Conservation (phyloP, 352 stramenopile species). For the Globisporangium recalcitrans region DNA sequence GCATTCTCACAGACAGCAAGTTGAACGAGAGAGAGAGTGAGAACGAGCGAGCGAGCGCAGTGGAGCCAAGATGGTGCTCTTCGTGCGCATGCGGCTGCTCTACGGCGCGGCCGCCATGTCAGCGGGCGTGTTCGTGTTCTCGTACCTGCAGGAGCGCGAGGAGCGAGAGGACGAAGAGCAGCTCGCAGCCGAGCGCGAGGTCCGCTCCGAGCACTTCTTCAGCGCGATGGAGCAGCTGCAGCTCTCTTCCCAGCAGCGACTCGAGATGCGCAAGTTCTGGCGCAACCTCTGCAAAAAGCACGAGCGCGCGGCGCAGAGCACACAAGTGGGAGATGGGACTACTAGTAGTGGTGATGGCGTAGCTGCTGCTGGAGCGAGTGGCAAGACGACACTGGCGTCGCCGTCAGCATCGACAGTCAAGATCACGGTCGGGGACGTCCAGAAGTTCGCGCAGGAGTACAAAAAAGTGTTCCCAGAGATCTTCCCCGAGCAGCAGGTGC, state of each 20-base stretch:
- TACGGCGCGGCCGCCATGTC: slow-evolving; percentile 82
- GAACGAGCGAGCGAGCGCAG: background rate
- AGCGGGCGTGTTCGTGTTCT: slow-evolving; percentile 69
- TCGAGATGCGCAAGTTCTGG: slow-evolving; percentile 78
- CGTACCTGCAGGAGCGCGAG: slow-evolving; percentile 74
- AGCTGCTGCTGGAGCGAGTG: background rate
- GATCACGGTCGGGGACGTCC: slow-evolving; percentile 57
- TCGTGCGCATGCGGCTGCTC: slow-evolving; percentile 48
- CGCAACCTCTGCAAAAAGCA: slow-evolving; percentile 52
- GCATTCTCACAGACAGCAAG: background rate
- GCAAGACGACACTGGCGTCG: background rate
- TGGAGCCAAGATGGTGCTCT: slow-evolving; percentile 20
- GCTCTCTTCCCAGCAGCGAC: slow-evolving; percentile 49
- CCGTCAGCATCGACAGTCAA: slow-evolving; percentile 9
- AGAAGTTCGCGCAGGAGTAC: slow-evolving; percentile 77
- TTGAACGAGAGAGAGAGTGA: too few species aligned
- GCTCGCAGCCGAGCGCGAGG: slow-evolving; percentile 41
- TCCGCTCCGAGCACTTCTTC: slow-evolving; percentile 59
- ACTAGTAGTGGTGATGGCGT: background rate
- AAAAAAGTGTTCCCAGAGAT: slow-evolving; percentile 74
- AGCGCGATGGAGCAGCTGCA: slow-evolving; percentile 54
- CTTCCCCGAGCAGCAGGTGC: slow-evolving; percentile 66
- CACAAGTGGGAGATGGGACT: background rate
- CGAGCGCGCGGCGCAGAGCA: slow-evolving; percentile 5
- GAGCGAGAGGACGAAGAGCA: slow-evolving; percentile 59